phyloP scores from a whole-genome alignment of 495 filamentous ascomycete genomes.

The Bryoglossum gracile region DNA sequence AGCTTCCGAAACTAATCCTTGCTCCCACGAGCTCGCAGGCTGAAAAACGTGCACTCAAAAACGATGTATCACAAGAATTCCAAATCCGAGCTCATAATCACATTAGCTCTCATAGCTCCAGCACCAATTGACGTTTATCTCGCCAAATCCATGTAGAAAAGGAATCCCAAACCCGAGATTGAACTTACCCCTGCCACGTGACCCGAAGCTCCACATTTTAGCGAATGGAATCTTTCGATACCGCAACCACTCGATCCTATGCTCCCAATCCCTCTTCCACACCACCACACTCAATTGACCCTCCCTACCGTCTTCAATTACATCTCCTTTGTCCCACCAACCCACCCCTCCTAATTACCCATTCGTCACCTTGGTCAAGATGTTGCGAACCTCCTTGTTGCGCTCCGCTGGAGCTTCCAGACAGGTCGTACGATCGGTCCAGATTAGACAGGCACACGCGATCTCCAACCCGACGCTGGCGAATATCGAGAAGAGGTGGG shows the following conservation, averaged over 20 bases:
- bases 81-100: no score
- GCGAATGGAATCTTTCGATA: background rate
- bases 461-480: slow-evolving; percentile 96
- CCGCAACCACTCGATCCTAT: background rate
- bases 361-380: background rate
- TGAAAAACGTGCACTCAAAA: no score
- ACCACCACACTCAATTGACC: slow-evolving; percentile 5
- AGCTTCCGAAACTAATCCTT: no score
- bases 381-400: slow-evolving; percentile 1
- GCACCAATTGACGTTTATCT: no score
- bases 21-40: no score
- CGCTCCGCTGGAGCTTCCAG: slow-evolving; percentile 1
- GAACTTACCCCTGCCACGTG: background rate
- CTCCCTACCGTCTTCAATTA: background rate
- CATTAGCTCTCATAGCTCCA: no score
- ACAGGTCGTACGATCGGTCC: slow-evolving; percentile 28
- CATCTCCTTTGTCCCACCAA: slow-evolving; percentile 1
- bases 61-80: no score
- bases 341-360: background rate
- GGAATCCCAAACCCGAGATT: no score
- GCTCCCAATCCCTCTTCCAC: background rate
- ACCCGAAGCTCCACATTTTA: background rate
- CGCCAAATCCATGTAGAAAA: no score
- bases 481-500: slow-evolving; percentile 99
- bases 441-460: slow-evolving; percentile 62